These are phyloP conservation scores for Schizophyllum commune DNA, from an alignment of 1,284 basidiomycete species.

Conservation along the genomic window DNA sequence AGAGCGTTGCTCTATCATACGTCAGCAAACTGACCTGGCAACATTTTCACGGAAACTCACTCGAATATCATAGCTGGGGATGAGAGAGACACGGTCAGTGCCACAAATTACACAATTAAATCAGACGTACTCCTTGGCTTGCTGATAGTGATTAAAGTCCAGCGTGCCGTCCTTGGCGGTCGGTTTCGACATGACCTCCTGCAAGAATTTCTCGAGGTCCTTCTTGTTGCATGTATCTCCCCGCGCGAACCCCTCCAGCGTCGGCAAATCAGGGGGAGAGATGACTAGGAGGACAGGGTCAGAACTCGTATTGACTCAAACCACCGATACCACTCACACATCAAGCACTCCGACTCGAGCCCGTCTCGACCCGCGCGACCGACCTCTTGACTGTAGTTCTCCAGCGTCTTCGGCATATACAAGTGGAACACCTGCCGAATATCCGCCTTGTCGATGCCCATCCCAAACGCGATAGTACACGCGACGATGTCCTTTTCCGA, in stretches of 20 bases:
- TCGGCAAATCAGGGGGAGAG: conserved; percentile 29
- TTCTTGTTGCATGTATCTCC: conserved; percentile 37
- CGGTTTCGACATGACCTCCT: conserved; percentile 29
- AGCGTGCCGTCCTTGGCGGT: conserved; percentile 30
- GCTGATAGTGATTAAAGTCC: conserved; percentile 37
- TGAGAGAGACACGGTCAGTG: background rate
- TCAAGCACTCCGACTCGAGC: conserved; percentile 45
- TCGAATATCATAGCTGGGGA: conserved; percentile 31
- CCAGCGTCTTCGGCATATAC: conserved; percentile 59
- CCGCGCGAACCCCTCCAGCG: conserved; percentile 37
- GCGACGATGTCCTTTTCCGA: conserved; percentile 60
- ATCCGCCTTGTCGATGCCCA: conserved; percentile 57
- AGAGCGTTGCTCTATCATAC: conserved; percentile 33
- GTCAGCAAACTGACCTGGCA: too few species aligned
- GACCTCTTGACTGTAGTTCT: conserved; percentile 67
- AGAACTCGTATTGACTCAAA: background rate
- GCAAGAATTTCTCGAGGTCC: conserved; percentile 33
- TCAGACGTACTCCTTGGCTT: conserved; percentile 26
- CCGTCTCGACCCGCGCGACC: conserved; percentile 74
- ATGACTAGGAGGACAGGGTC: background rate
- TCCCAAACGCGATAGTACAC: conserved; percentile 66
- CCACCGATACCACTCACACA: conserved; percentile 30
- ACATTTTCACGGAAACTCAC: too few species aligned
- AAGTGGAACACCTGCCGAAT: conserved; percentile 56
- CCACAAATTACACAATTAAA: conserved; percentile 9